Evolutionary conservation across 306 rosid species (phyloP).

Genomic region (Quercus agrifolia): DNA sequence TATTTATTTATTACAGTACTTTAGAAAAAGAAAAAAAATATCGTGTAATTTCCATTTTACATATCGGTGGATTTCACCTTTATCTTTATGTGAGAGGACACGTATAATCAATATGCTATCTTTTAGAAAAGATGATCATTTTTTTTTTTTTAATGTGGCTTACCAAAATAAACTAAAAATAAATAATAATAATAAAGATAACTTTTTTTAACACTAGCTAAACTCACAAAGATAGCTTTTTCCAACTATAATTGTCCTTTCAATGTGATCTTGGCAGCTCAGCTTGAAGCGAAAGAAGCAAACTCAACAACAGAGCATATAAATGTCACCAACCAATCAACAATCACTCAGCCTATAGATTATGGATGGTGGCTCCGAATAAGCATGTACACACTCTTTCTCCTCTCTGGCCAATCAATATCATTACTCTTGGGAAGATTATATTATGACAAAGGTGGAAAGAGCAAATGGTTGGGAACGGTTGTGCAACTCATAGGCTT

Average conservation of each 20-base stretch:
- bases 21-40: too few relatives aligned
- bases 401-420: conserved; percentile 30
- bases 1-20: too few relatives aligned
- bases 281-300: conserved; percentile 1
- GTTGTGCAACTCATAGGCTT: conserved; percentile 31
- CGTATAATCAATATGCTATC: too few relatives aligned
- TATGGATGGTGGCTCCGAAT: conserved; percentile 29
- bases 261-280: not conserved
- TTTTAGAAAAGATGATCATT: too few relatives aligned
- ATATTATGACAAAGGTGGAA: conserved; percentile 37
- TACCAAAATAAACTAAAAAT: too few relatives aligned
- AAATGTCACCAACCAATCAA: not conserved
- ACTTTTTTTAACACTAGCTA: too few relatives aligned
- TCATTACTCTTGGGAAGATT: conserved; percentile 34
- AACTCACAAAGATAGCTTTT: too few relatives aligned
- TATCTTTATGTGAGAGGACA: too few relatives aligned
- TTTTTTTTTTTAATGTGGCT: too few relatives aligned
- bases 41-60: too few relatives aligned
- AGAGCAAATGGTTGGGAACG: conserved; percentile 35
- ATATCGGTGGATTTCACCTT: too few relatives aligned
- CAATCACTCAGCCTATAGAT: not conserved
- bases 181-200: too few relatives aligned
- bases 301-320: not conserved
- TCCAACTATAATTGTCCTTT: not conserved
- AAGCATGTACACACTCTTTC: conserved; percentile 1